A percentile compares a stretch with the other conserved stretches of the same genome.
Conservation (phyloP, 1,139 yeast genomes). For the Protomyces gravidus region DNA sequence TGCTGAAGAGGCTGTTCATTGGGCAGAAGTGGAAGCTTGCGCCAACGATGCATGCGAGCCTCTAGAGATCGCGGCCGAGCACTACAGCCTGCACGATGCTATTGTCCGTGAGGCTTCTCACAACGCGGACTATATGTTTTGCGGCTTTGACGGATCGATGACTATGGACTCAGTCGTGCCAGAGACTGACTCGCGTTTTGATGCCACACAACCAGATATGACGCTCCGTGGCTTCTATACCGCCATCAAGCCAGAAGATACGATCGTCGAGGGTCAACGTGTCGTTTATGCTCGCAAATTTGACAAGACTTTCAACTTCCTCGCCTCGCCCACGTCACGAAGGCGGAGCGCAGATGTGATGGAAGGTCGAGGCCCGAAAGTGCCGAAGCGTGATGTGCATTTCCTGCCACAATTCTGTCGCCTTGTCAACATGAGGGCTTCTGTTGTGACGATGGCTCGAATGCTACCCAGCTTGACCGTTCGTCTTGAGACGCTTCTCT, state of each 20-base stretch:
- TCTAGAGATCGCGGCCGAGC: neutral
- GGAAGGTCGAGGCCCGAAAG: neutral
- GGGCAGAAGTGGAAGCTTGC: slow-evolving; percentile 3
- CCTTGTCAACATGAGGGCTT: slow-evolving; percentile 10
- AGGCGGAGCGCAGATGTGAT: neutral
- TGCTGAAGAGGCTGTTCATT: neutral
- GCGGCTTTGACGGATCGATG: neutral
- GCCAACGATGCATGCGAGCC: neutral
- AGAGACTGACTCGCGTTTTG: neutral
- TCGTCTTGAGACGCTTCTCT: slow-evolving; percentile 26
- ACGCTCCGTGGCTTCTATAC: neutral
- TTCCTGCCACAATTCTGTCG: slow-evolving; percentile 6
- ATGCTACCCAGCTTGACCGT: slow-evolving; percentile 18
- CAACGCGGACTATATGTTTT: neutral
- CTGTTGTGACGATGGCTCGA: slow-evolving; percentile 6
- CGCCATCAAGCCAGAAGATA: neutral
- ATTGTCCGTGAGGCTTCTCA: neutral
- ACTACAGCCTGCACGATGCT: neutral
- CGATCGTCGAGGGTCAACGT: neutral
- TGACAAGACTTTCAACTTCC: slow-evolving; percentile 3
- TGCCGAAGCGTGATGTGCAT: neutral
- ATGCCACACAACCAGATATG: neutral
- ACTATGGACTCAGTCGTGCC: neutral
- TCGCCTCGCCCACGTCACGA: neutral
- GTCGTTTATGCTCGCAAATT: slow-evolving; percentile 3